Base-by-base conservation (phyloP, 1,284 basidiomycete species). In the Ceratobasidium papillatum region DNA sequence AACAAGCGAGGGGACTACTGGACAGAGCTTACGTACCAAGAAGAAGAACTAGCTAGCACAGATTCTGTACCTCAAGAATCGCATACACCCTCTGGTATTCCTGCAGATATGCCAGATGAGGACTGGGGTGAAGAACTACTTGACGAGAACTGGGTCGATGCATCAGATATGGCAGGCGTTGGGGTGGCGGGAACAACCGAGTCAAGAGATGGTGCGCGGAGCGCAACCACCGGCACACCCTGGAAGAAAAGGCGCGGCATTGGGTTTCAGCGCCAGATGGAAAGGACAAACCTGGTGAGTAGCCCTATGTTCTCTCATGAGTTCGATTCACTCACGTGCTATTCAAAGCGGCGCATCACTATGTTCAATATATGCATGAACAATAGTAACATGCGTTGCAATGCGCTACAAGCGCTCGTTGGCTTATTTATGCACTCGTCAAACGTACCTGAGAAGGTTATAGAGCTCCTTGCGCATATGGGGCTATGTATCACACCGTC, bases 371-470 rank as follows among this genome's bases (percentile, higher is more conserved):
- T 62, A 19, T 64, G 62, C 30, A 68, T 68, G 51, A 54, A 43
- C 5, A 68, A 43, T n/a, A 56, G 51, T 25, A 68, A 68, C 36
- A 56, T 56, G 41, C 49, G 51, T 17, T 68, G 65, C 52, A 68
- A 68, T 22, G 11, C 7, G 0, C 25, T 68, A 12, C 65, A 68
- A 51, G 36, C 65, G 19, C 11, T 68, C 9, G 8, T 45, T 9
- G 49, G 51, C 2, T 1, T 68, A 7, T 68, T 68, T 32, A 12
- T 25, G 7, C 65, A 68, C 25, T 56, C 52, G 1, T 41, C 36
- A 0, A 41, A 56, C n/a, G 52, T 51, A 0, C 36, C 65, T n/a
- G 65, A 41, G 0, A 14, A 19, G 27, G 25, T 68, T 3, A 36
- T 68, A 19, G 65, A 68, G 17, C 11, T 68, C 0, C 17, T 68